Evolutionary conservation across 257 asterid species (phyloP), one percentile per base, ranked within the genome.

Genomic region (Fraxinus excelsior): DNA sequence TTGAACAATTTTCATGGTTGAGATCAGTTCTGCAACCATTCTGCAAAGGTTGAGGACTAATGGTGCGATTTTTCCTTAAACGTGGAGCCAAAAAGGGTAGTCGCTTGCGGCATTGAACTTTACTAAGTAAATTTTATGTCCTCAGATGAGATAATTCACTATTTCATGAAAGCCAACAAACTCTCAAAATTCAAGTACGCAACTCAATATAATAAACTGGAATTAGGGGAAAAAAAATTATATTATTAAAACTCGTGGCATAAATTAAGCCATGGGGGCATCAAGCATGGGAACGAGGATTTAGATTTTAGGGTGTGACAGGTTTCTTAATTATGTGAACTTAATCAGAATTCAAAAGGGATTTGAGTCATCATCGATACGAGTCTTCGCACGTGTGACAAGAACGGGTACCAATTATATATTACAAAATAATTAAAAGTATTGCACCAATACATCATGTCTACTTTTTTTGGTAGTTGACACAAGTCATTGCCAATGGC

Each of bases 351-450:
- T 38, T 38, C 44, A 38, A 38, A 38, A 53, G 12, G 44, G 29
- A 40, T 31, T 46, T 26, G 68, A 46, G 64, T 34, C 40, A 10
- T 71, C 51, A 13, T 44, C 5, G 18, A 44, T 44, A 0, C 2
- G 18, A 44, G 51, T 3, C 5, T 44, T 44, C 12, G 74, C 83
- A 81, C 86, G 88, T 77, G 88, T 78, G 78, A 78, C 77, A 67
- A 74, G 74, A 40, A 67, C 64, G 68, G 76, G 42, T 40, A 2
- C 79, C 38, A 74, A 25, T 38, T 74, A 66, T n/a, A 26, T n/a
- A n/a, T n/a, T n/a, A n/a, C n/a, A n/a, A n/a, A n/a, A n/a, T n/a
- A n/a, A n/a, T n/a, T n/a, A n/a, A n/a, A n/a, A n/a, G n/a, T n/a
- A n/a, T n/a, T n/a, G 74, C 58, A 58, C 18, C 58, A 29, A 58